Base-by-base conservation (phyloP, 1,284 basidiomycete genomes). In the Testicularia cyperi region DNA sequence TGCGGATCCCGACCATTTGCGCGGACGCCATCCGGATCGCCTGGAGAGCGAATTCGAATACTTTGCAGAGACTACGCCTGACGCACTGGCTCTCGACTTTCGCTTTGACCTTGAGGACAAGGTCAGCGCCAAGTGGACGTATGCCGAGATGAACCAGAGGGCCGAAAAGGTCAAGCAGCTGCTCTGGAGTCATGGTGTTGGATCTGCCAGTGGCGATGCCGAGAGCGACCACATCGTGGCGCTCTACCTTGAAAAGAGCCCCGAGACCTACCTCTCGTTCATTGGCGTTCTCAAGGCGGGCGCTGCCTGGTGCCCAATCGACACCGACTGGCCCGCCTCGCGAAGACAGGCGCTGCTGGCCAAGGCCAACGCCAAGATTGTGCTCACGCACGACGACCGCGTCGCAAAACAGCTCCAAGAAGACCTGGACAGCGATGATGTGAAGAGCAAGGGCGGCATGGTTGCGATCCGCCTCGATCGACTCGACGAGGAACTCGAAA, bases 271-370 rank as follows among this genome's bases (percentile, higher is more conserved):
- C 30, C 54, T 72, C 15, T 48, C 68, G 22, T 67, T 72, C 42
- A 55, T 73, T 26, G 70, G 64, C 27, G 62, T 68, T 7, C 55
- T 70, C 54, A 69, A 76, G 42, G 70, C 76, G 1, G 77, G 75
- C 18, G 75, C 73, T 15, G 72, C 77, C 1, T 78, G 76, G 75
- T 78, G 77, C 38, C 77, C 77, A 14, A 75, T 78, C 40, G 77
- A 78, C 35, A 65, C 69, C 13, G 68, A 68, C 28, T 75, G 74
- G 68, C 77, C 77, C 3, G 52, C 62, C 6, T 46, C 65, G 7
- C 58, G 77, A 8, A 65, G 74, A 37, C 43, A 54, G 19, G 76
- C 77, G 19, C 64, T 78, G n/a, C 62, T 78, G 20, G 58, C 51
- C 24, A 74, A 74, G 45, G 65, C 69, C 7, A 52, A 58, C 21